Evolutionary conservation across 306 rosid species (phyloP), one percentile per base, ranked within the genome.

Genomic region (Vicia villosa): DNA sequence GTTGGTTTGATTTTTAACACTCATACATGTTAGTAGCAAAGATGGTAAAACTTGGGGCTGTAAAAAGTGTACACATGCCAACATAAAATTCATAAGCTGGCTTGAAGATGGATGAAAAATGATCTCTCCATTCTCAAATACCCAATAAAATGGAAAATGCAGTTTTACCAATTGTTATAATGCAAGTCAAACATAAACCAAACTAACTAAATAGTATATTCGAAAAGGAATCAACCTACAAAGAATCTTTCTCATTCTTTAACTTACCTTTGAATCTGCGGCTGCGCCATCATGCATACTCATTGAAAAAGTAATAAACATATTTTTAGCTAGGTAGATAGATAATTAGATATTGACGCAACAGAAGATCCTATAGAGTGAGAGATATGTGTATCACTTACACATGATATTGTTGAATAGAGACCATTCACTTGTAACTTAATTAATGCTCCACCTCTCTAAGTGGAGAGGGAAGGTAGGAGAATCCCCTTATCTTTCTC

Each of bases 401-500:
- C 67, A 34, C 13, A 5, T 50, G 54, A 60, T 43, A 73, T 49
- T 68, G 37, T 49, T 68, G 38, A 73, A 79, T 52, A 74, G 57
- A 73, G 58, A 5, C 69, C 83, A 74, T 63, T 68, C 69, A 69
- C 63, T 79, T 69, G 5, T 8, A 73, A 12, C n/a, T 42, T 21
- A 17, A 20, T 76, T 17, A 32, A 75, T 47, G 61, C 55, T 37
- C 66, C 34, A 41, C 52, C 50, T 21, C 69, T 49, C 42, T 43
- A 43, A 74, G 79, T 58, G 69, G 79, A 46, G 12, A 46, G 12
- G 56, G 34, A 68, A 68, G 70, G 47, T 73, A 43, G 62, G 75
- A 41, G 66, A 67, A 62, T 42, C 46, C 51, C 73, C 69, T 13
- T 52, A 55, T 63, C 73, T 68, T 63, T 66, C 73, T 36, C 4